A percentile compares a stretch with the other conserved stretches of the same genome.
Conservation (phyloP, 2,329 filamentous ascomycete genomes). For the Cladosporium sp. region DNA sequence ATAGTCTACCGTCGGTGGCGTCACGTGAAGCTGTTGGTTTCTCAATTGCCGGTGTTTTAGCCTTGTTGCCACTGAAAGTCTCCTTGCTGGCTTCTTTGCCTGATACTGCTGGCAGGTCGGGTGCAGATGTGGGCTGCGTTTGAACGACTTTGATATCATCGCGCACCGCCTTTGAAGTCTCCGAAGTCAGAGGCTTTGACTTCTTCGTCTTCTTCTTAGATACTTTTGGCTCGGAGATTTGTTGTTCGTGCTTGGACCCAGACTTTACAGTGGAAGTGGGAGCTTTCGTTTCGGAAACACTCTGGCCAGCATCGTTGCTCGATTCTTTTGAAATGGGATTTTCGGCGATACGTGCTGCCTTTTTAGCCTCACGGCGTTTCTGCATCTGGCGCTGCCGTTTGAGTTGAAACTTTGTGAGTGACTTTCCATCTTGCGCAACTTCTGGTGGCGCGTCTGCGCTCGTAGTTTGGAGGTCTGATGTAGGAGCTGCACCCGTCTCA, state of each 20-base stretch:
- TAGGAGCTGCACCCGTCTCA: neutral
- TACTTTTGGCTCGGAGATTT: too few species aligned
- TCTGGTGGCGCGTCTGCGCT: neutral
- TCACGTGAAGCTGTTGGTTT: neutral
- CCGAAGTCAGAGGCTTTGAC: too few species aligned
- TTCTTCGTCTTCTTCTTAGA: too few species aligned
- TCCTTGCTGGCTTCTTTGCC: too few species aligned
- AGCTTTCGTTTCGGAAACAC: neutral
- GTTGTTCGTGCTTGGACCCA: too few species aligned
- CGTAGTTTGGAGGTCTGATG: neutral
- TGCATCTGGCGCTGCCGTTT: conserved; percentile 1
- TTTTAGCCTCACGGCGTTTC: conserved; percentile 1
- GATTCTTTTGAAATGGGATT: neutral
- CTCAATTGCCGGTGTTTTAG: too few species aligned
- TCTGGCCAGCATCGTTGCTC: neutral
- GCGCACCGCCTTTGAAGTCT: too few species aligned
- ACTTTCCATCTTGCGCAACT: neutral
- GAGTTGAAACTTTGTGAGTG: neutral
- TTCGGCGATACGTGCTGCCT: neutral
- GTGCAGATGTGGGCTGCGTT: too few species aligned
- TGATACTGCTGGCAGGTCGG: too few species aligned
- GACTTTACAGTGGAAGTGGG: neutral
- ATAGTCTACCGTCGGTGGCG: neutral
- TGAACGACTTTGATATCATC: too few species aligned
- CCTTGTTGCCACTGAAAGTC: too few species aligned